Evolutionary conservation across 2,329 filamentous ascomycete species (phyloP), one percentile per base, ranked within the genome.

Genomic region (Chaetomiaceae sp.): DNA sequence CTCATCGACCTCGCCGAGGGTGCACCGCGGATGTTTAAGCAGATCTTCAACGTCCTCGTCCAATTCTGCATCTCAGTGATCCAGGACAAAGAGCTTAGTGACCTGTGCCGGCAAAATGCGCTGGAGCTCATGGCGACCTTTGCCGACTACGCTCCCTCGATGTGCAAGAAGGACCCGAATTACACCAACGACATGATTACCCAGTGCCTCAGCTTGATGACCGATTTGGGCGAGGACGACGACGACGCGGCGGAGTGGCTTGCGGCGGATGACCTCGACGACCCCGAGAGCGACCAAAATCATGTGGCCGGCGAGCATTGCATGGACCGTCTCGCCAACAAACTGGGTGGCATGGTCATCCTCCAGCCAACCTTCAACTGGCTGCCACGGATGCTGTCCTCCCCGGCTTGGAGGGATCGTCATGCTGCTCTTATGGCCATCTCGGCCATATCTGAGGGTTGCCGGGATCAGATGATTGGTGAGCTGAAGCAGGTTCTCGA

Each of bases 391-490:
- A 98, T 98, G 93, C 94, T 97, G 83, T 88, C 84, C 44, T 97
- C 93, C 1, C 84, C 87, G 58, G 81, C 88, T 24, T 98, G 93
- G 93, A 83, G 88, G 61, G 93, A 98, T 65, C 82, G 91, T 52
- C 93, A 98, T 66, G 93, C 93, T 26, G 93, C 93, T 38, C 78
- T 98, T 42, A 98, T 98, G 93, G 93, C 93, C 19, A 96, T 98
- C 51, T 97, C 91, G 3, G 93, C 93, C 55, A 98, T 98, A 54
- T 97, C 93, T 0, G 93, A 98, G 67, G 93, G 93, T 30, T 98
- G 93, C 63, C 84, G 89, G 49, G 91, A 97, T 20, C 75, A 96
- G 52, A 98, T 98, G 93, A 78, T 95, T 55, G 86, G 86, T 34
- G 93, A 98, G 66, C 75, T 98, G 4, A 88, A 89, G 65, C 90